Base-by-base conservation (phyloP, 148 eudicot species). In the Persicaria maculosa region DNA sequence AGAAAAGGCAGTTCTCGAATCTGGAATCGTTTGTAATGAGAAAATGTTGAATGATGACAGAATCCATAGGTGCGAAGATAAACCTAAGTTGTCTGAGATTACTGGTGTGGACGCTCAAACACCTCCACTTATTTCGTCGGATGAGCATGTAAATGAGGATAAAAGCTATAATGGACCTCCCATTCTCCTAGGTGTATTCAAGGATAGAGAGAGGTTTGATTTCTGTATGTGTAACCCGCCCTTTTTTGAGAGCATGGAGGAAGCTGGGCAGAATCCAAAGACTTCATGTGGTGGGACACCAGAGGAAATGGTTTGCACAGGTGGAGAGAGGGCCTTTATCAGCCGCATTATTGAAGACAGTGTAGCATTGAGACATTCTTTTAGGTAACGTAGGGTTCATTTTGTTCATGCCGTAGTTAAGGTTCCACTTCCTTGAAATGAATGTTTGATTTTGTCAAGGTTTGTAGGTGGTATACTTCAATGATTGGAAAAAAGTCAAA, bases 221-320 rank as follows among this genome's bases (percentile, higher is more conserved):
- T 94, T 94, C 62, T 94, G 98, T 79, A 94, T 94, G 97, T 94
- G 98, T 76, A 94, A 94, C 77, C 98, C 98, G 62, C 98, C 98
- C 50, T 94, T 94, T 79, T 94, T 94, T 40, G 98, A 90, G 83
- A 84, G 92, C 70, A 92, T 94, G 88, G 91, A 88, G 77, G 93
- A 90, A 85, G 89, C 93, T 58, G 97, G 98, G 67, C 76, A 83
- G 58, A 94, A 94, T 88, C 97, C 96, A 14, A 92, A 87, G 79
- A 94, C 98, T 72, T 87, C 97, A 44, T 94, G 98, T 83, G 98
- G 97, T 78, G 98, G 98, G 77, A 94, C 96, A 48, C 82, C 83
- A 3, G 83, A 79, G 44, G 97, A 94, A 85, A 94, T 94, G 98
- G 96, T 88, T 73, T 94, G 96, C 77, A 83, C 85, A 72, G 98